Evolutionary conservation across 2,329 filamentous ascomycete species (phyloP), one percentile per base, ranked within the genome.

Genomic region (Fusarium compactum): DNA sequence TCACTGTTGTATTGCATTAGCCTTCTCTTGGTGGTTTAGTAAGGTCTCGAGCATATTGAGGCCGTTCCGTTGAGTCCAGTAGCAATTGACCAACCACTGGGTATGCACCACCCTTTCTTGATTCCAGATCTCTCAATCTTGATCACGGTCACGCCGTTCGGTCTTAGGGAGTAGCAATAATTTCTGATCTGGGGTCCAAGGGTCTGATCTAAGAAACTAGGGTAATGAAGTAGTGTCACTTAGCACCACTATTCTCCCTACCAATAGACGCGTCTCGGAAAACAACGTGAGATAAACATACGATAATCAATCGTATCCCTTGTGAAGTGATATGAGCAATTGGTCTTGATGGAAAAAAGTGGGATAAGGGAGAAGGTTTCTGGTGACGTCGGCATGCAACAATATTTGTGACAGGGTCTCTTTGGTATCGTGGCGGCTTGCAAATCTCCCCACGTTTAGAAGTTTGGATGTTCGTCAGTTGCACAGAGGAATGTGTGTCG

Each of bases 361-460:
- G 18, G 53, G 20, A 40, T 29, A 62, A 55, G 68, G 65, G 64
- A 43, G 34, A 41, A 48, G 3, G 1, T 46, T 58, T 25, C 11
- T 25, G 4, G 48, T 62, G 64, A 62, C 41, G 59, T 69, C 52
- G 68, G 68, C 65, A 71, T 69, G 68, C 22, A 47, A 40, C 3
- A 18, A 62, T 62, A 43, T 53, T 53, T 62, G 41, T 62, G 54
- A 46, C 20, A 69, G 38, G 47, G 41, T n/a, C n/a, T 51, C 24
- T 9, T n/a, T 52, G 68, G 60, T 71, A 71, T 71, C 68, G 68
- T 71, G 68, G 68, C 68, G 63, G 64, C 27, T 58, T 50, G 52
- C 50, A 66, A 65, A 65, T 71, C 60, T 55, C 63, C 41, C 54
- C 50, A 53, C 38, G 30, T 61, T 44, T 25, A 38, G 55, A 44